Conservation (phyloP, 257 asterid genomes). For the Jaltomata sinuosa region DNA sequence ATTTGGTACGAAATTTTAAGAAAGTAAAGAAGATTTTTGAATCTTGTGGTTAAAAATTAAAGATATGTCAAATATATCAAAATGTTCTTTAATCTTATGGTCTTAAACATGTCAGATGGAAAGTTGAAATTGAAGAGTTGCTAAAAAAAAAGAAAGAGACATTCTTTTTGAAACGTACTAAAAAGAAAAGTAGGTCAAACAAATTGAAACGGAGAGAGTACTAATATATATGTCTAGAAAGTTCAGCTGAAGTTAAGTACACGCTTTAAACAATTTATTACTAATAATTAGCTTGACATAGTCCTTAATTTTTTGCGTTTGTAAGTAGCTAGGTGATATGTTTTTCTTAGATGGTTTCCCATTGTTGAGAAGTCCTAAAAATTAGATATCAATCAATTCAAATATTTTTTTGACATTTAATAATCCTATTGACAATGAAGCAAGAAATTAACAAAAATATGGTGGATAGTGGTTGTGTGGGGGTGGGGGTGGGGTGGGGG, state of each 20-base stretch:
- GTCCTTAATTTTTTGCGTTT: background rate
- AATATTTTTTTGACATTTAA: background rate
- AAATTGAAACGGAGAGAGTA: too few relatives aligned
- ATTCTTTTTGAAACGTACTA: too few relatives aligned
- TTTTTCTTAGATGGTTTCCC: background rate
- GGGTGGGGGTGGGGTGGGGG: too few relatives aligned
- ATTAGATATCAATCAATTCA: background rate
- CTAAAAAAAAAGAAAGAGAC: too few relatives aligned
- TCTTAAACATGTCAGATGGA: too few relatives aligned
- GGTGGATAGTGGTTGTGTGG: background rate
- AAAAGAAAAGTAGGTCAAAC: too few relatives aligned
- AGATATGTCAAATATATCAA: too few relatives aligned
- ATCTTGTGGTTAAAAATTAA: too few relatives aligned
- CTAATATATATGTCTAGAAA: background rate
- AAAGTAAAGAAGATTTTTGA: too few relatives aligned
- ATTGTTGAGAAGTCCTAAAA: background rate
- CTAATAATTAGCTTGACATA: background rate
- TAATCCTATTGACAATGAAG: background rate
- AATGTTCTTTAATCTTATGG: too few relatives aligned
- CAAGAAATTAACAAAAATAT: background rate
- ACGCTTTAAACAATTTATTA: background rate
- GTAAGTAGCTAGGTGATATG: background rate
- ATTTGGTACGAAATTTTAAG: too few relatives aligned
- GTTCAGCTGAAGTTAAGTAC: background rate
- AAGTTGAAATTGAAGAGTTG: too few relatives aligned